Conservation (phyloP, 495 filamentous ascomycete species). For the Penicillium pancosmium region DNA sequence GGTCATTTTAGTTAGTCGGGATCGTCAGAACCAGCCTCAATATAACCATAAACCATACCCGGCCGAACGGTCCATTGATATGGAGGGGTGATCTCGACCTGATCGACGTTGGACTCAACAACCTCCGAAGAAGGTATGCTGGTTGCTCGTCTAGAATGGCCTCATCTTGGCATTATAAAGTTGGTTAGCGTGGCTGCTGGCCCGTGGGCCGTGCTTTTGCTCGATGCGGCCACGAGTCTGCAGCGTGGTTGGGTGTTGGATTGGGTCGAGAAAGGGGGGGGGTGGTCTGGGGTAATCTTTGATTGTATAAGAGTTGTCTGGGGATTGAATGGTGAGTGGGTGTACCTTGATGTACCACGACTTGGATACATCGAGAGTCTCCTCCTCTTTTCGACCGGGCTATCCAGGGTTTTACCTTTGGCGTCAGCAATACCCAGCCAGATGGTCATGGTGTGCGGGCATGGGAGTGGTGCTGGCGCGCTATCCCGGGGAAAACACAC, state of each 20-base stretch:
- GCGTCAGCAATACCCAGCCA: background rate
- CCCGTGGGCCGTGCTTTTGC: conserved; percentile 27
- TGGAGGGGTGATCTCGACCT: background rate
- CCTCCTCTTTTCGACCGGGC: background rate
- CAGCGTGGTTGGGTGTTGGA: background rate
- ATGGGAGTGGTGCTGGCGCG: background rate
- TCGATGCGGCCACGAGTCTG: conserved; percentile 7
- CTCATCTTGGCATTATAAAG: conserved; percentile 23
- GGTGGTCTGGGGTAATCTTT: background rate
- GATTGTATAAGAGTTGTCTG: background rate
- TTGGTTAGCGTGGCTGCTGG: conserved; percentile 19
- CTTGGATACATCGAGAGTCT: background rate
- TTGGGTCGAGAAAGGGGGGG: background rate
- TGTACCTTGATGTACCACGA: background rate
- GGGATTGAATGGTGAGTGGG: background rate
- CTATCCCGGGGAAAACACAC: background rate
- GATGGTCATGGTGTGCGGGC: background rate
- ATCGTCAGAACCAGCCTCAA: conserved; percentile 2
- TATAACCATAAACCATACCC: conserved; percentile 3
- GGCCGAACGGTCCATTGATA: conserved; percentile 2
- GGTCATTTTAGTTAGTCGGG: background rate
- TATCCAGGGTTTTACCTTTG: background rate
- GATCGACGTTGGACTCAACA: background rate
- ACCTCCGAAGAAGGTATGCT: background rate
- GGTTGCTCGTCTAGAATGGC: conserved; percentile 27